phyloP scores from a whole-genome alignment of 108 stramenopile species.

The Skeletonema potamos region DNA sequence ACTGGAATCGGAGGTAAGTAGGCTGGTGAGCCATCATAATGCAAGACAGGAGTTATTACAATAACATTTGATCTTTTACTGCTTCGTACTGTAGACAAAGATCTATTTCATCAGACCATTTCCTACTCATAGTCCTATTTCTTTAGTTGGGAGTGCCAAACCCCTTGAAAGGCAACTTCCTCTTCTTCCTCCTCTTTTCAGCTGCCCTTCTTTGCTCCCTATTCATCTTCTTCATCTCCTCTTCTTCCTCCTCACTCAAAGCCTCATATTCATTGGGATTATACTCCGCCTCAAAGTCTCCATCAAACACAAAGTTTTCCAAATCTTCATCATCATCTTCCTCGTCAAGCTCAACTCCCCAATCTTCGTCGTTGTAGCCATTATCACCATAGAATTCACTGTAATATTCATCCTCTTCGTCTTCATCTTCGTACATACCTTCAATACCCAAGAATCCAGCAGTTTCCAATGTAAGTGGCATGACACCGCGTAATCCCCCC shows the following conservation, averaged over 20 bases:
- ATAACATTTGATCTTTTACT: too few relatives aligned
- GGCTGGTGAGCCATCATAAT: too few relatives aligned
- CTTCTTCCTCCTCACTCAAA: conserved; percentile 40
- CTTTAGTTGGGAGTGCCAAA: conserved; percentile 44
- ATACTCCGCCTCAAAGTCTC: conserved; percentile 63
- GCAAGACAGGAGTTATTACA: too few relatives aligned
- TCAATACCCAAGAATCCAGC: conserved; percentile 45
- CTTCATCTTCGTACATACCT: conserved; percentile 45
- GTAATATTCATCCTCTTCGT: conserved; percentile 37
- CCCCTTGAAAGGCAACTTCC: conserved; percentile 70
- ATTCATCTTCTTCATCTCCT: conserved; percentile 56
- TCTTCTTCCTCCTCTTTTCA: conserved; percentile 59
- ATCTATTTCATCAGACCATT: too few relatives aligned
- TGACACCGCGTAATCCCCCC: conserved; percentile 47
- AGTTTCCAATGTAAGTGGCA: conserved; percentile 45
- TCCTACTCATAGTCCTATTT: too few relatives aligned
- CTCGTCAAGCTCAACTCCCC: conserved; percentile 43
- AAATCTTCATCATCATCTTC: conserved; percentile 61
- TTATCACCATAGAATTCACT: conserved; percentile 34
- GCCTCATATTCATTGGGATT: conserved; percentile 48
- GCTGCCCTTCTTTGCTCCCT: conserved; percentile 79
- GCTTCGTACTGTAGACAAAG: too few relatives aligned
- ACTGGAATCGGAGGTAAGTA: too few relatives aligned
- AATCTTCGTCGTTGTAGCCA: conserved; percentile 28
- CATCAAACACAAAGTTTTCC: conserved; percentile 46